These are phyloP conservation scores for Chimonanthus salicifolius DNA, from an alignment of 164 flowering plant genomes.

Conservation along the genomic window DNA sequence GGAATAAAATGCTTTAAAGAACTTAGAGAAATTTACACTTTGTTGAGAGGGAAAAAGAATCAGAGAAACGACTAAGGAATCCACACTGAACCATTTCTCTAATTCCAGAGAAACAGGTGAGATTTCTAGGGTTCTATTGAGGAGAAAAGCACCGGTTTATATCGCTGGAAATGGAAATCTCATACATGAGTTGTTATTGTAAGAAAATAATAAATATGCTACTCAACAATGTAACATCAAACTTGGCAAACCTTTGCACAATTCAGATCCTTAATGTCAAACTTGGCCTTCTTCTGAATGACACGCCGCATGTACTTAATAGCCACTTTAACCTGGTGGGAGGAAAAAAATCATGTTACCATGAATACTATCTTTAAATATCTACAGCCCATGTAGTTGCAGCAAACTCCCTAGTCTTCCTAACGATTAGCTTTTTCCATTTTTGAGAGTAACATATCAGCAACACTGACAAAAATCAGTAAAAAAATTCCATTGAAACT, in stretches of 20 bases:
- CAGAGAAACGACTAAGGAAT: too few relatives aligned
- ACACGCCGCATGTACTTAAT: slow-evolving; percentile 88
- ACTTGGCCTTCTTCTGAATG: slow-evolving; percentile 83
- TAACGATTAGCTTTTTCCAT: background rate
- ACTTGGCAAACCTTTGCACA: slow-evolving; percentile 54
- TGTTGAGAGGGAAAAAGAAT: too few relatives aligned
- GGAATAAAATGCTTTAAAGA: too few relatives aligned
- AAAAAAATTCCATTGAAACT: too few relatives aligned
- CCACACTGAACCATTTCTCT: too few relatives aligned
- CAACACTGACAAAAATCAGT: background rate
- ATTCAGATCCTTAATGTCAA: slow-evolving; percentile 83
- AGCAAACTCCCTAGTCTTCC: background rate
- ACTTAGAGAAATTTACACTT: too few relatives aligned
- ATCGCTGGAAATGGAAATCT: background rate
- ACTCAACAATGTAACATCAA: slow-evolving; percentile 2
- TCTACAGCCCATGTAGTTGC: background rate
- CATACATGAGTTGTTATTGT: background rate
- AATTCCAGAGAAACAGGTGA: too few relatives aligned
- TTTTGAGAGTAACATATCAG: slow-evolving; percentile 1
- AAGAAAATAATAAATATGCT: background rate
- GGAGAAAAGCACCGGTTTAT: too few relatives aligned
- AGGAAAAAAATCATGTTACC: background rate
- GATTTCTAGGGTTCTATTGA: too few relatives aligned
- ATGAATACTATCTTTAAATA: background rate
- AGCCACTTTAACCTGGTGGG: slow-evolving; percentile 76